phyloP scores from a whole-genome alignment of 768 basidiomycete species.

The Boletus rubroflammeus region DNA sequence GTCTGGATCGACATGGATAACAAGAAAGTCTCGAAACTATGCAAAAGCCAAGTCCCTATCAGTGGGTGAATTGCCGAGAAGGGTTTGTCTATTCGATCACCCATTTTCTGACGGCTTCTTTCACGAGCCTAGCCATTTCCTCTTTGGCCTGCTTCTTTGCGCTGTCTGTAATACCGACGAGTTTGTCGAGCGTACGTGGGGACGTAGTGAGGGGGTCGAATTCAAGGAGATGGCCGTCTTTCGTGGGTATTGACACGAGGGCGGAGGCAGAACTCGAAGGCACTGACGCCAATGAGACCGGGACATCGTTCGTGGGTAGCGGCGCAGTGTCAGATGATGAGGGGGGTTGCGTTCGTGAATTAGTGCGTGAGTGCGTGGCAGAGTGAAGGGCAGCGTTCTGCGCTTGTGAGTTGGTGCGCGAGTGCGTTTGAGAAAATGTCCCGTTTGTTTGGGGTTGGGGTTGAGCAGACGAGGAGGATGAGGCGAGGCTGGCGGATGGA shows the following conservation, averaged over 20 bases:
- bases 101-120: constrained; percentile 76
- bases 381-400: constrained; percentile 15
- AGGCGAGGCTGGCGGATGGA: constrained; percentile 42
- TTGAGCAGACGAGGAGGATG: constrained; percentile 27
- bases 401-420: constrained; percentile 53
- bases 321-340: neutral
- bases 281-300: neutral
- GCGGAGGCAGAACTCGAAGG: constrained; percentile 42
- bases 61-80: neutral
- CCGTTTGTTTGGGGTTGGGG: constrained; percentile 18
- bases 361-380: constrained; percentile 39
- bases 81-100: constrained; percentile 41
- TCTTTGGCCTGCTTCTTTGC: constrained; percentile 80
- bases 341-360: constrained; percentile 32
- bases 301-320: neutral
- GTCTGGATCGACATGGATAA: neutral
- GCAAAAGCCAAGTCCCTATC: constrained; percentile 1
- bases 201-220: constrained; percentile 81
- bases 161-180: constrained; percentile 75
- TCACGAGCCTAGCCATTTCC: constrained; percentile 70
- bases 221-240: constrained; percentile 76
- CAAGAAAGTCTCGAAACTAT: neutral
- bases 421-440: constrained; percentile 29
- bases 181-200: constrained; percentile 65
- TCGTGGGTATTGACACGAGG: constrained; percentile 73